phyloP scores from a whole-genome alignment of 2,329 filamentous ascomycete genomes.

The Didymella lethalis region DNA sequence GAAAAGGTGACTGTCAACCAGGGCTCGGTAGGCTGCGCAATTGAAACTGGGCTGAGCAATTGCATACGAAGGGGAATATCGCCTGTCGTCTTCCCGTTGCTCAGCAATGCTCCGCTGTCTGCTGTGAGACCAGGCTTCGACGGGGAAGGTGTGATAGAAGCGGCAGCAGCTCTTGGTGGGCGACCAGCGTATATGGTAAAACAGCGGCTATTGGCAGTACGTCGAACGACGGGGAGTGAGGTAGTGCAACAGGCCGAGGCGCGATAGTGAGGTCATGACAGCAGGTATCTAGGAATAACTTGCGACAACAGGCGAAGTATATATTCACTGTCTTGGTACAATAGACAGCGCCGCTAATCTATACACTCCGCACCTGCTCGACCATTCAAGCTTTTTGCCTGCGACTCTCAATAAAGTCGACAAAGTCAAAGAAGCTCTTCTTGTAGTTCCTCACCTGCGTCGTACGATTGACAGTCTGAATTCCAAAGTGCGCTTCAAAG shows the following conservation, averaged over 20 bases:
- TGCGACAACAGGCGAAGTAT: not conserved
- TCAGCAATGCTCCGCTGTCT: not conserved
- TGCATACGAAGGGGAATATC: not conserved
- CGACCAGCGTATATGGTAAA: not conserved
- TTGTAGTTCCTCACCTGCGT: conserved; percentile 62
- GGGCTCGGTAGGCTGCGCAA: not conserved
- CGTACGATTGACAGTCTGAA: conserved; percentile 64
- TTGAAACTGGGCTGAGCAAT: not conserved
- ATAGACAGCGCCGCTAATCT: not conserved
- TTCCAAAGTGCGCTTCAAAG: conserved; percentile 60
- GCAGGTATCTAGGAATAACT: not conserved
- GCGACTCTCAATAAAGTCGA: conserved; percentile 58
- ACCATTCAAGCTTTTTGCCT: conserved; percentile 2
- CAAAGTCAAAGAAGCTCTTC: conserved; percentile 66
- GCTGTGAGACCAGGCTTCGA: not conserved
- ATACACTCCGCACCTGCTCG: not conserved
- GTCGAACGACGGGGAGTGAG: not conserved
- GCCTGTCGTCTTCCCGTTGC: not conserved
- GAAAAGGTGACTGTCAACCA: not conserved
- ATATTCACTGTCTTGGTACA: not conserved
- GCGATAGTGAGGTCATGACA: conserved; percentile 1
- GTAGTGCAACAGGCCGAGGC: not conserved
- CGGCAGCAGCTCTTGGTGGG: not conserved
- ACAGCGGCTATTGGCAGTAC: not conserved
- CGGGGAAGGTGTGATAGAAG: not conserved